Conservation (phyloP, 2,329 filamentous ascomycete species). For the Fusarium haematococcum region DNA sequence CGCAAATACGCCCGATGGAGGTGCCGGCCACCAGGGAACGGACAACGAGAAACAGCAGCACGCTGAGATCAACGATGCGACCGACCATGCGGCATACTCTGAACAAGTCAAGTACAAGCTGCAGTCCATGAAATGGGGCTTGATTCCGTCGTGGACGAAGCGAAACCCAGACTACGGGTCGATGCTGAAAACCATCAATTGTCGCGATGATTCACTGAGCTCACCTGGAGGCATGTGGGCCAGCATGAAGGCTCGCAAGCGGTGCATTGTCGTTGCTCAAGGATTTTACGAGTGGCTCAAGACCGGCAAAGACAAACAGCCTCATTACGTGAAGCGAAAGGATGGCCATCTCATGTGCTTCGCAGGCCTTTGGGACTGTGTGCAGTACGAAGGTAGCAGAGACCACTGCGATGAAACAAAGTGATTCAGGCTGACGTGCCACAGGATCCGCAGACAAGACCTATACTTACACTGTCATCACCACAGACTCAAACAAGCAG, state of each 20-base stretch:
- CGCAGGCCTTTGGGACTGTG: conserved; percentile 92
- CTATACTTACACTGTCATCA: conserved; percentile 95
- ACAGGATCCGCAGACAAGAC: conserved; percentile 67
- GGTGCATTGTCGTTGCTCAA: conserved; percentile 88
- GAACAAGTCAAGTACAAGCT: conserved; percentile 75
- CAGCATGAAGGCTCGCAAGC: conserved; percentile 88
- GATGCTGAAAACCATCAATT: conserved; percentile 93
- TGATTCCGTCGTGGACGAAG: conserved; percentile 95
- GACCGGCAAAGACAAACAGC: conserved; percentile 81
- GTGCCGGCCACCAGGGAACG: conserved; percentile 57
- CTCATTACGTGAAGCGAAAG: conserved; percentile 84
- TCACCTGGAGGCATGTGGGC: conserved; percentile 88
- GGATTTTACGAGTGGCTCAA: conserved; percentile 98
- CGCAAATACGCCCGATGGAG: conserved; percentile 74
- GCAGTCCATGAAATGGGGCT: conserved; percentile 95
- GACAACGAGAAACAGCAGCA: conserved; percentile 3
- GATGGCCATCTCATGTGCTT: conserved; percentile 90
- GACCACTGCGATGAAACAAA: too few species aligned
- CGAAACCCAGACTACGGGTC: conserved; percentile 80
- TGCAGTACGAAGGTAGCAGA: conserved; percentile 77
- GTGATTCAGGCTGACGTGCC: not conserved
- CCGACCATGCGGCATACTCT: not conserved
- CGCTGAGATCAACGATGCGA: not conserved
- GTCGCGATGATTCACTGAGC: conserved; percentile 86
- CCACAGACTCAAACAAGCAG: conserved; percentile 85